These are phyloP conservation scores for Peterozyma toletana DNA, from an alignment of 805 yeast genomes.

Conservation along the genomic window DNA sequence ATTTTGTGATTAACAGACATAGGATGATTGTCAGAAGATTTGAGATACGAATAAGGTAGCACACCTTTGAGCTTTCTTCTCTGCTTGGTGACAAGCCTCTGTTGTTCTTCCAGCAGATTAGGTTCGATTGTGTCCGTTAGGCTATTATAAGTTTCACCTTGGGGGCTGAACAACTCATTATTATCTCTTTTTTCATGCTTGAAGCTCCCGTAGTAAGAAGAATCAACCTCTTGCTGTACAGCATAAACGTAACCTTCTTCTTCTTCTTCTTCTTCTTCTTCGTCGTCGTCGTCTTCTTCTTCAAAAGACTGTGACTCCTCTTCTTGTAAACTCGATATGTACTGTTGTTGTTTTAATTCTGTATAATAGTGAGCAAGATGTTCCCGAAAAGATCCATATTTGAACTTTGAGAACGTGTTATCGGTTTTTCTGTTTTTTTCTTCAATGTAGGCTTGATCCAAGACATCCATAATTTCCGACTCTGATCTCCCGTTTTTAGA, in stretches of 20 bases:
- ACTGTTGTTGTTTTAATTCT: conserved; percentile 10
- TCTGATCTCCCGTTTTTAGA: conserved; percentile 21
- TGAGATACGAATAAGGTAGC: conserved; percentile 18
- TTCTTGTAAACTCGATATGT: neutral
- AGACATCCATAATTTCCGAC: conserved; percentile 16
- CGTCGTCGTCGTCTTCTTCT: conserved; percentile 9
- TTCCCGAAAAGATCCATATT: conserved; percentile 18
- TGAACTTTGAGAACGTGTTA: conserved; percentile 16
- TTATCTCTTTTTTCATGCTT: neutral
- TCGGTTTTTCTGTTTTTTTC: conserved; percentile 16
- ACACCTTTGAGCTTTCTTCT: conserved; percentile 15
- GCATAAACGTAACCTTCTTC: conserved; percentile 7
- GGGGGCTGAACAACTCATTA: too few relatives aligned
- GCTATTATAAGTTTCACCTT: too few relatives aligned
- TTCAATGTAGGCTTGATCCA: conserved; percentile 17
- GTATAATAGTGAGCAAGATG: conserved; percentile 10
- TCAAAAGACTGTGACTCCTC: neutral
- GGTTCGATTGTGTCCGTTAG: too few relatives aligned
- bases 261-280: conserved; percentile 8
- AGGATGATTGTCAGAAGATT: neutral
- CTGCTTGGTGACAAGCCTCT: neutral
- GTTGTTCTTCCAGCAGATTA: too few relatives aligned
- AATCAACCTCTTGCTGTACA: neutral
- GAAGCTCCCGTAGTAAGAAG: neutral
- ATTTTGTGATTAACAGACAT: neutral